Evolutionary conservation across 148 eudicot genomes (phyloP).

Genomic region (Mesembryanthemum crystallinum): DNA sequence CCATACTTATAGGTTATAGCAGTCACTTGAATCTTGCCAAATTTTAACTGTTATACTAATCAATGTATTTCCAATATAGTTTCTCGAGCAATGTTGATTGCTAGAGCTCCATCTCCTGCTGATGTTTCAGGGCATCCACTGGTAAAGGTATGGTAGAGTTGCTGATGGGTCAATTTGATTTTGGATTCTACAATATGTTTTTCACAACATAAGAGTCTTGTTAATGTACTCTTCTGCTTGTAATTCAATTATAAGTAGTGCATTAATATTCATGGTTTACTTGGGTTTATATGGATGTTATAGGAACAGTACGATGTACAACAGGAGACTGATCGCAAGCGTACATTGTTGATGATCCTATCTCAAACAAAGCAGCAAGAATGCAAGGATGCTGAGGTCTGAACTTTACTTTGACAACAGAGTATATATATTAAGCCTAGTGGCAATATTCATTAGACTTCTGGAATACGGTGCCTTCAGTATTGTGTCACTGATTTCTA

Average conservation of each 20-base stretch:
- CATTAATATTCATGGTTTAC: neutral
- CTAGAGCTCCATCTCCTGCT: constrained; percentile 81
- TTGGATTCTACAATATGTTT: neutral
- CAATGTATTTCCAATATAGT: constrained; percentile 36
- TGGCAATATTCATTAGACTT: neutral
- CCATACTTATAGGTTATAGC: neutral
- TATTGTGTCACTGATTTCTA: constrained; percentile 7
- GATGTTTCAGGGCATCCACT: constrained; percentile 77
- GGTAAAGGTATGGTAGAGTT: constrained; percentile 50
- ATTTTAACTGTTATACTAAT: constrained; percentile 12
- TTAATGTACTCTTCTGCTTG: neutral
- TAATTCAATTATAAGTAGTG: neutral
- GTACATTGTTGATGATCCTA: constrained; percentile 84
- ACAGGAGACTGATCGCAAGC: constrained; percentile 86
- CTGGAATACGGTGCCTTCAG: neutral
- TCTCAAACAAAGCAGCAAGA: constrained; percentile 94
- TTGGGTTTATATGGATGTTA: neutral
- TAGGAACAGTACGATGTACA: constrained; percentile 83
- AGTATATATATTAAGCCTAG: neutral
- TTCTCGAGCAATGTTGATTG: constrained; percentile 59
- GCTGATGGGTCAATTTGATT: neutral
- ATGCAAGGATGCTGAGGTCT: constrained; percentile 93
- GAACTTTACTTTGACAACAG: constrained; percentile 12
- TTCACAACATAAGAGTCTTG: neutral
- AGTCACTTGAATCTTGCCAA: neutral